Evolutionary conservation across 192 early-diverging fungal species (phyloP), one percentile per base, ranked within the genome.

Genomic region (Piromyces sp.): DNA sequence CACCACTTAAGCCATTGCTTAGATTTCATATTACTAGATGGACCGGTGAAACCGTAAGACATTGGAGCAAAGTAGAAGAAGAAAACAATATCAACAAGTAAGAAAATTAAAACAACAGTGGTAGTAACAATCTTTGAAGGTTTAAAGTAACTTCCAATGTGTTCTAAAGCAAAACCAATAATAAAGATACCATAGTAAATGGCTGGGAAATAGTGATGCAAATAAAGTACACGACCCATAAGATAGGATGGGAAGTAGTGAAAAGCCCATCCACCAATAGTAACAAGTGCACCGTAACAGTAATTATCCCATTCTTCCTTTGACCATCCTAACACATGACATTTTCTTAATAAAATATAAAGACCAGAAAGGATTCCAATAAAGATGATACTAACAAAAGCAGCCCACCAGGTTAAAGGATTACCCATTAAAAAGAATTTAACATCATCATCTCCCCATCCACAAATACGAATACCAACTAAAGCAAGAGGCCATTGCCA

Each of bases 171-270:
- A 84, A 91, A 94, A 13, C 91, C 91, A 16, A 92, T 87, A 82
- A 93, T 88, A 80, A 98, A 90, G 82, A 97, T 92, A 26, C 93
- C 92, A 89, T 97, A 99, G 86, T 98, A 97, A 30, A 97, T 84
- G 0, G 96, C 95, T 2, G 97, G 96, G 87, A 97, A 97, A 85
- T 98, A 98, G 86, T 98, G 97, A 84, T 99, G 97, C 37, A 98
- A 86, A 80, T 98, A 99, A 0, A 93, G 95, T 58, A 98, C 95
- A 33, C 97, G 93, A 31, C 96, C 97, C 95, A 99, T 98, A 80
- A 97, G 90, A 83, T 86, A 97, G 88, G 97, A 98, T 28, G 96
- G 96, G 33, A 93, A 42, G 86, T 97, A 99, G 86, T 99, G 97
- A 79, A 97, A 84, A 79, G 93, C 87, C 97, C 96, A 99, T n/a